Percentiles rank a stretch among this genome's conserved stretches.
These are phyloP conservation scores for Fusarium incarnatum DNA, from an alignment of 2,329 filamentous ascomycete genomes.

Conservation along the genomic window DNA sequence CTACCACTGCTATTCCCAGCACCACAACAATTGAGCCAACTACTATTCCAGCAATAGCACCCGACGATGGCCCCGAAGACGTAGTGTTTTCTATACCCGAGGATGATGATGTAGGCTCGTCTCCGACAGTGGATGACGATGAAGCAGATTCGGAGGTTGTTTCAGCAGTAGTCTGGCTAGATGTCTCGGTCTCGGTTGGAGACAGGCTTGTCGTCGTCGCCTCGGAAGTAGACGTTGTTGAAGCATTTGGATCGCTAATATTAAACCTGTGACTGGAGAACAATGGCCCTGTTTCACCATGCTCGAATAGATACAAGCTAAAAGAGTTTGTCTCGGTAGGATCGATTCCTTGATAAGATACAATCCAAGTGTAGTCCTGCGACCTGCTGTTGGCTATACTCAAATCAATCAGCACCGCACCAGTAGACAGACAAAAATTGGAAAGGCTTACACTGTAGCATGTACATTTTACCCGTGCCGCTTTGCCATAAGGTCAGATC, in stretches of 20 bases:
- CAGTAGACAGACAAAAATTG: fast-evolving
- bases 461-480: neutral
- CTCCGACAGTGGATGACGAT: fast-evolving
- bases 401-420: neutral
- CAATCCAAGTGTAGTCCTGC: slow-evolving; percentile 9
- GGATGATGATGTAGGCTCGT: neutral
- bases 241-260: slow-evolving; percentile 2
- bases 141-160: neutral
- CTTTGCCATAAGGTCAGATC: slow-evolving; percentile 3
- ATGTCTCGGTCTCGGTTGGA: neutral
- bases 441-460: neutral
- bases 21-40: neutral
- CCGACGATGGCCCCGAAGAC: neutral
- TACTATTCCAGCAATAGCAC: neutral
- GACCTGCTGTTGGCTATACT: slow-evolving; percentile 7
- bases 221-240: neutral
- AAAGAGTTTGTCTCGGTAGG: slow-evolving; percentile 1
- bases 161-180: neutral
- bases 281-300: neutral
- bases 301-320: slow-evolving; percentile 13
- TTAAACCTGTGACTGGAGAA: slow-evolving; percentile 14
- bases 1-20: neutral
- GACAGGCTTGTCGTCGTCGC: neutral
- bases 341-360: slow-evolving; percentile 10
- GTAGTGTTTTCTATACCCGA: neutral